These are phyloP conservation scores for Speleostelium caveatum DNA, from an alignment of 78 protist species.

Conservation along the genomic window DNA sequence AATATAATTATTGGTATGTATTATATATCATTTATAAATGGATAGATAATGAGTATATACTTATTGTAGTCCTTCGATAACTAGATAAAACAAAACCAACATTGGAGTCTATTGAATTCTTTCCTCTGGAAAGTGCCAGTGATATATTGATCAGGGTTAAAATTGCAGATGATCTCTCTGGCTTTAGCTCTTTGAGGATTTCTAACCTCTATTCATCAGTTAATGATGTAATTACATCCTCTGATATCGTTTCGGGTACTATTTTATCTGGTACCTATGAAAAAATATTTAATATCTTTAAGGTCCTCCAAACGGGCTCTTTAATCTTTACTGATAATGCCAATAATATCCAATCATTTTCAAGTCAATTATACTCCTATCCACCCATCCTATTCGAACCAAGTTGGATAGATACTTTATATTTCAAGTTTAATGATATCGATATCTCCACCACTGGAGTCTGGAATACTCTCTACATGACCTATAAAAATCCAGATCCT, in stretches of 20 bases:
- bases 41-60: too few species aligned
- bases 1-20: neutral
- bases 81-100: neutral
- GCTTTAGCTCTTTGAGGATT: too few species aligned
- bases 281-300: neutral
- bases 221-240: neutral
- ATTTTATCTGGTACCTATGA: slow-evolving; percentile 11
- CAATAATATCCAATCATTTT: neutral
- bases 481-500: neutral
- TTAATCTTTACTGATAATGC: neutral
- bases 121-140: neutral
- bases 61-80: neutral
- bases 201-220: neutral
- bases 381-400: neutral
- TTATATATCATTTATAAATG: too few species aligned
- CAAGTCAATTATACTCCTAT: neutral
- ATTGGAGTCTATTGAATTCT: neutral
- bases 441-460: slow-evolving; percentile 1
- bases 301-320: neutral
- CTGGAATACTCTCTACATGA: slow-evolving; percentile 3
- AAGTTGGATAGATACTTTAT: neutral
- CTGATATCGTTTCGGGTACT: slow-evolving; percentile 21
- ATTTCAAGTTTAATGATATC: slow-evolving; percentile 2
- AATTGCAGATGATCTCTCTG: neutral
- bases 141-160: neutral